Conservation (phyloP, 179 eudicot species). For the Actinidia polygama region DNA sequence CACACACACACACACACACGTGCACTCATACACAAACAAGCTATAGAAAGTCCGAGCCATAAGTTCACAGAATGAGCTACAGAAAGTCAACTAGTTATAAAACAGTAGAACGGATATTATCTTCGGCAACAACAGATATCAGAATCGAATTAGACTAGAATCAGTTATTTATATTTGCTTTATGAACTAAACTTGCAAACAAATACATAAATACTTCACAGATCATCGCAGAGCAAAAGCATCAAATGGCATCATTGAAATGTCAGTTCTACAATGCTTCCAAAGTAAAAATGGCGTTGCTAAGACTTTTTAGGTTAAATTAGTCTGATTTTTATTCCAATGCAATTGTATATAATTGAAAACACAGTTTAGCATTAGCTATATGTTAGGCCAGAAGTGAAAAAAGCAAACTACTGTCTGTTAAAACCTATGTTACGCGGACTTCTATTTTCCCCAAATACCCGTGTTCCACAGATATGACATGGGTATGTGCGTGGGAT, state of each 20-base stretch:
- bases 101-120: background rate
- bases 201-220: background rate
- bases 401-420: background rate
- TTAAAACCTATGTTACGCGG: background rate
- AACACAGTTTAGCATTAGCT: constrained; percentile 1
- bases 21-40: background rate
- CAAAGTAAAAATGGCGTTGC: background rate
- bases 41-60: background rate
- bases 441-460: background rate
- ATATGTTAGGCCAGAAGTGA: background rate
- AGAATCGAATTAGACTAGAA: background rate
- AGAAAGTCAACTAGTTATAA: background rate
- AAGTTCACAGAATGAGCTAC: background rate
- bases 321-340: background rate
- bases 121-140: too few species aligned
- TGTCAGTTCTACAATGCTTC: background rate
- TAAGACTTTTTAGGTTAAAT: background rate
- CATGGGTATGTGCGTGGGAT: too few species aligned
- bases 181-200: constrained; percentile 1
- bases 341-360: too few species aligned
- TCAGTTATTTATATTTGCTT: background rate
- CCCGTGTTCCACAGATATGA: background rate
- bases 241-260: background rate
- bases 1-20: background rate
- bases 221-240: background rate